Conservation (phyloP, 805 yeast species). For the Monosporozyma yasuniensis region DNA sequence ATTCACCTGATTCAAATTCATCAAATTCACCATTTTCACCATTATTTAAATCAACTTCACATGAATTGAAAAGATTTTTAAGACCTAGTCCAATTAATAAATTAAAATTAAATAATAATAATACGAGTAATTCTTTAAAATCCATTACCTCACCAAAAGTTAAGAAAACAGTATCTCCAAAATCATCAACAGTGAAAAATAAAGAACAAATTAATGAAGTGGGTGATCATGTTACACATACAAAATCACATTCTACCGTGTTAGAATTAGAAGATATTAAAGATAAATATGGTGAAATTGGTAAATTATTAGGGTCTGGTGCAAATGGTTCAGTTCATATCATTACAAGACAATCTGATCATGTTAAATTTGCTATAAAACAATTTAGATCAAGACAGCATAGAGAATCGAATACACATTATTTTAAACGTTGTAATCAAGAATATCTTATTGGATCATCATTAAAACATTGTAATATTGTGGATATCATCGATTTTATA, state of each 20-base stretch:
- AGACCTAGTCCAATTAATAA: conserved; percentile 34
- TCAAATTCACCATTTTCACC: conserved; percentile 42
- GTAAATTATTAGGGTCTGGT: conserved; percentile 71
- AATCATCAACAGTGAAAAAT: no score
- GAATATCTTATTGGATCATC: conserved; percentile 80
- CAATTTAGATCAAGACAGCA: conserved; percentile 65
- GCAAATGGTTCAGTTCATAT: conserved; percentile 80
- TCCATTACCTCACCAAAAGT: no score
- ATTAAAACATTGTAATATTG: conserved; percentile 69
- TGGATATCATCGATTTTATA: conserved; percentile 62
- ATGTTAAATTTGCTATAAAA: conserved; percentile 69
- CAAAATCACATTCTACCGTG: not conserved
- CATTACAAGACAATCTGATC: conserved; percentile 58
- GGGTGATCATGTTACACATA: no score
- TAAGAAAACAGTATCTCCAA: no score
- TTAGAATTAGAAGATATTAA: conserved; percentile 6
- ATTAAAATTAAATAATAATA: not conserved
- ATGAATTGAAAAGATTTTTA: conserved; percentile 58
- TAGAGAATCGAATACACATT: conserved; percentile 60
- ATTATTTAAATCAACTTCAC: not conserved
- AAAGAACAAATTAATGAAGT: no score
- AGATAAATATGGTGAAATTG: conserved; percentile 60
- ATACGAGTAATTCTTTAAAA: no score
- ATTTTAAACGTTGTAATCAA: conserved; percentile 77
- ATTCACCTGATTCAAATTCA: conserved; percentile 9